A percentile compares a stretch with the other conserved stretches of the same genome.
Evolutionary conservation across 208 protist genomes (phyloP).

Genomic region (Porcisia hertigi): DNA sequence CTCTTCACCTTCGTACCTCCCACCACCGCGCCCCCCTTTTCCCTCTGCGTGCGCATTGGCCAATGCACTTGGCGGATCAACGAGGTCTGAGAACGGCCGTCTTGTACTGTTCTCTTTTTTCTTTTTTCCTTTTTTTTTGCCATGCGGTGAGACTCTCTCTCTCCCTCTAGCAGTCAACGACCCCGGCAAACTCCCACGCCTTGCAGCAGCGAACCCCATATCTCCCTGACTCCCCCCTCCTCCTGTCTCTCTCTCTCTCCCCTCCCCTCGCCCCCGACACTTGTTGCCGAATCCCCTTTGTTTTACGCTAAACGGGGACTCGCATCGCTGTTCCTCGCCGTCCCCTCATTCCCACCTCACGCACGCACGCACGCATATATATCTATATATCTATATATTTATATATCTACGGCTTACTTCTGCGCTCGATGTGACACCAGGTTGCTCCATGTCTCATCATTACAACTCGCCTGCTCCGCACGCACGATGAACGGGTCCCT

Average conservation of each 20-base stretch:
- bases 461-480: background rate
- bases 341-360: background rate
- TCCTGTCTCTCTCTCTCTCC: background rate
- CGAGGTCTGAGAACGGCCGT: background rate
- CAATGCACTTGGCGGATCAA: too few species aligned
- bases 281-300: background rate
- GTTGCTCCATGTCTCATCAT: too few species aligned
- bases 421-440: background rate
- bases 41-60: too few species aligned
- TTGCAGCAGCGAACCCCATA: background rate
- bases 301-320: too few species aligned
- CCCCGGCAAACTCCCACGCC: background rate
- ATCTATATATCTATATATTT: background rate
- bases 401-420: background rate
- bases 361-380: background rate
- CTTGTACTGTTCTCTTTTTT: background rate
- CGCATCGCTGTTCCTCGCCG: too few species aligned
- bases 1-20: too few species aligned
- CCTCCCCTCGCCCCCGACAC: background rate
- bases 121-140: background rate
- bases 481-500: conserved; percentile 2
- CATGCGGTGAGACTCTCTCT: background rate
- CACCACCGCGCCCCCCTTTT: too few species aligned
- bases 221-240: background rate
- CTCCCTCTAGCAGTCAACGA: background rate